Percentiles rank a stretch among this genome's conserved stretches.
phyloP scores from a whole-genome alignment of 179 eudicot genomes.

The Spinacia oleracea region DNA sequence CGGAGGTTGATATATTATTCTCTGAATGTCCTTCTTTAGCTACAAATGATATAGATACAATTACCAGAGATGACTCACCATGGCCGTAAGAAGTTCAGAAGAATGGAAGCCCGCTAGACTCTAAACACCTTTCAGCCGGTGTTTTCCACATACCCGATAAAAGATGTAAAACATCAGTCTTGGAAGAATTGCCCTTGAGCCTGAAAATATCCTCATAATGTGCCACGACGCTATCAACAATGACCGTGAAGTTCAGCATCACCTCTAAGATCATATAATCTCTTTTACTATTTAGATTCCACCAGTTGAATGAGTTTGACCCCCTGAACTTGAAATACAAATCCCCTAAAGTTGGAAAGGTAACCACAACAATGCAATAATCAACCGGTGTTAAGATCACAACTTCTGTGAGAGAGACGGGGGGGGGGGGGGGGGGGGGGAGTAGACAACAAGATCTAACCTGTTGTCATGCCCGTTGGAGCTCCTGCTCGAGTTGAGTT shows the following conservation, averaged over 20 bases:
- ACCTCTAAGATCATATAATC: slow-evolving; percentile 87
- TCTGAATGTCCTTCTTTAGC: background rate
- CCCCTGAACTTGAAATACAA: slow-evolving; percentile 91
- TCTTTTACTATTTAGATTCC: slow-evolving; percentile 95
- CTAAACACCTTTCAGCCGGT: slow-evolving; percentile 92
- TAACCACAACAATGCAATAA: background rate
- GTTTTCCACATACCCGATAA: slow-evolving; percentile 99
- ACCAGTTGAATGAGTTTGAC: slow-evolving; percentile 76
- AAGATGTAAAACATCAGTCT: slow-evolving; percentile 87
- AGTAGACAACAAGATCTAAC: slow-evolving; percentile 36
- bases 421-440: background rate
- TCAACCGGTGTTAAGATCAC: background rate
- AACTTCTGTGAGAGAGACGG: too few species aligned
- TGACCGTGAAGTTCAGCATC: slow-evolving; percentile 89
- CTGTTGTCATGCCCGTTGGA: slow-evolving; percentile 99
- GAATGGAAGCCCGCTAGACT: slow-evolving; percentile 98
- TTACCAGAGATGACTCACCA: slow-evolving; percentile 27
- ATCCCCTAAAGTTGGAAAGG: slow-evolving; percentile 57
- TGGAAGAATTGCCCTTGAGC: slow-evolving; percentile 87
- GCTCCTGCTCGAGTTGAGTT: slow-evolving; percentile 95
- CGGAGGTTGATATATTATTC: background rate
- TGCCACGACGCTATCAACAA: slow-evolving; percentile 73
- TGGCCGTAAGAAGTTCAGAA: slow-evolving; percentile 95
- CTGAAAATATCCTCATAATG: slow-evolving; percentile 90
- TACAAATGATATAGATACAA: slow-evolving; percentile 1